A percentile compares a stretch with the other conserved stretches of the same genome.
Evolutionary conservation across 129 eudicot species (phyloP).

Genomic region (Tanacetum coccineum): DNA sequence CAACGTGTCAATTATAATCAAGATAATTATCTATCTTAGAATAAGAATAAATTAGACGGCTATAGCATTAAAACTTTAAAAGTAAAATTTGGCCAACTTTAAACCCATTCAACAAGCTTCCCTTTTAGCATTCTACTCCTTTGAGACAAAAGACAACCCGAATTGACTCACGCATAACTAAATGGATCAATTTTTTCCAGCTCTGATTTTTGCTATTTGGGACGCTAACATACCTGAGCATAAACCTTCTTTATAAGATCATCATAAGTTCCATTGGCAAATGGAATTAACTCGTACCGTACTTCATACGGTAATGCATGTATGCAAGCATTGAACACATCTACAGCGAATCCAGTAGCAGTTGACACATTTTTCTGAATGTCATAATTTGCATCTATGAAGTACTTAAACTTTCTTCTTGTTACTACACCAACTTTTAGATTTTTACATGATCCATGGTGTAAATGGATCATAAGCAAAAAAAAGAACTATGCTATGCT

Average conservation of each 20-base stretch:
- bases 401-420: conserved; percentile 24
- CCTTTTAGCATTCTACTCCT: too few species aligned
- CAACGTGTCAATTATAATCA: too few species aligned
- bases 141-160: background rate
- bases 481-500: too few species aligned
- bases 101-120: too few species aligned
- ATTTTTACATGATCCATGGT: background rate
- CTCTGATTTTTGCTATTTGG: background rate
- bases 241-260: conserved; percentile 40
- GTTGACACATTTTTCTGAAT: conserved; percentile 11
- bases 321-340: conserved; percentile 40
- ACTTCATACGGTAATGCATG: conserved; percentile 24
- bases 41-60: too few species aligned
- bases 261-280: conserved; percentile 24
- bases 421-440: conserved; percentile 41
- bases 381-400: conserved; percentile 21
- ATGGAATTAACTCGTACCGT: conserved; percentile 32
- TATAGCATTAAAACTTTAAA: too few species aligned
- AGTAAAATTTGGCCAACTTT: too few species aligned
- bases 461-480: too few species aligned
- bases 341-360: conserved; percentile 39
- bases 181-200: background rate
- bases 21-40: too few species aligned
- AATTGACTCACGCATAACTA: background rate
- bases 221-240: conserved; percentile 28